Conservation (phyloP, 2,329 filamentous ascomycete genomes). For the Botrytis byssoidea region DNA sequence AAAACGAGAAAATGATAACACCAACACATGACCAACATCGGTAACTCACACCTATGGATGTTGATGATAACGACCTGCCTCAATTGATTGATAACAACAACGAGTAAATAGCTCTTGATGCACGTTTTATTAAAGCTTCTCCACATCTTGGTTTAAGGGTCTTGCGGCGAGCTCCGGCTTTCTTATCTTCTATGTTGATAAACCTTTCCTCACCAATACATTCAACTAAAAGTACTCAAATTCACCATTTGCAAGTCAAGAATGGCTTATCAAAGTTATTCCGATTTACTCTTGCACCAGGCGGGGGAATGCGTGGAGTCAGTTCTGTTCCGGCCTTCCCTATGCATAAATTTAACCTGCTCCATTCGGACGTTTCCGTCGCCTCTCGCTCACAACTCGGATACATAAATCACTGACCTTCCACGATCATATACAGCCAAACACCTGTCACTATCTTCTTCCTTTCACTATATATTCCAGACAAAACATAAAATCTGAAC, state of each 20-base stretch:
- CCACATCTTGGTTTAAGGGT: neutral
- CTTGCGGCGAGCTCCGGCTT: constrained; percentile 5
- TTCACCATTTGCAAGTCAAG: neutral
- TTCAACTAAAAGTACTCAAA: neutral
- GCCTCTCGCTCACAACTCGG: neutral
- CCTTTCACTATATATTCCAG: neutral
- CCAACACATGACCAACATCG: neutral
- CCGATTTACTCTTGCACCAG: neutral
- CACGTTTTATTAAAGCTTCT: neutral
- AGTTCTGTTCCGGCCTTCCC: neutral
- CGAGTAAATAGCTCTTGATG: neutral
- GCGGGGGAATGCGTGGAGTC: neutral
- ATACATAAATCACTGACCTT: constrained; percentile 1
- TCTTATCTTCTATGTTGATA: constrained; percentile 10
- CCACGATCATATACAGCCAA: neutral
- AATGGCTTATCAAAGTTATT: constrained; percentile 1
- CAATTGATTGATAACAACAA: neutral
- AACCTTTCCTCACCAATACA: neutral
- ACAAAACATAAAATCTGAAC: neutral
- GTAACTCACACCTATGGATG: neutral
- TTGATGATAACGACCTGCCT: constrained; percentile 1
- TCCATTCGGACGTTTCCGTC: neutral
- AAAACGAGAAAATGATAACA: neutral
- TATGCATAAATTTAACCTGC: neutral
- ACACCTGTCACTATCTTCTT: neutral